These are phyloP conservation scores for Lactifluus subvellereus DNA, from an alignment of 768 basidiomycete species.

Conservation along the genomic window DNA sequence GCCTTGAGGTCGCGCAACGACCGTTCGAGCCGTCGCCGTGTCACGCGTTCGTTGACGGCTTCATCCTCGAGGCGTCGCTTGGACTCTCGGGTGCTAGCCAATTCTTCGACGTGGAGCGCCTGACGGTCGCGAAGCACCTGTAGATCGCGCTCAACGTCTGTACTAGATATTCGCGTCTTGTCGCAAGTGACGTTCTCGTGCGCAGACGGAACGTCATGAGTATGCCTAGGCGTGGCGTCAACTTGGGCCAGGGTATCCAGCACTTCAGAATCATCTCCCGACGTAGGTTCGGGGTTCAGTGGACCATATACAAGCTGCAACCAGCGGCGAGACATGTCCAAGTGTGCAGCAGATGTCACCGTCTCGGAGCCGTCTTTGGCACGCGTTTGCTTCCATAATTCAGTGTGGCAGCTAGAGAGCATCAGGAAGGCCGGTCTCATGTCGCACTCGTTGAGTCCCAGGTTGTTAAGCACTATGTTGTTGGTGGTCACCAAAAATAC, in stretches of 20 bases:
- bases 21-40: constrained; percentile 27
- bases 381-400: constrained; percentile 37
- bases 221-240: neutral
- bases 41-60: constrained; percentile 23
- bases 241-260: neutral
- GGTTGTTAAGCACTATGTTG: constrained; percentile 37
- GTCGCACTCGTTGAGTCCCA: constrained; percentile 34
- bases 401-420: constrained; percentile 49
- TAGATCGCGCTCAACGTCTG: constrained; percentile 34
- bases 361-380: constrained; percentile 23
- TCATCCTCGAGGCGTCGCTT: constrained; percentile 45
- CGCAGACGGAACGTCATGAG: neutral
- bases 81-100: constrained; percentile 33
- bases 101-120: constrained; percentile 27
- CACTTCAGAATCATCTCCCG: neutral
- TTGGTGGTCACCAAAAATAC: neutral
- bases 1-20: constrained; percentile 16
- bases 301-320: constrained; percentile 46
- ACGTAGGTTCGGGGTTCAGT: constrained; percentile 10
- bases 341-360: constrained; percentile 34
- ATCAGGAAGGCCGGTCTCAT: constrained; percentile 49
- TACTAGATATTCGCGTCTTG: constrained; percentile 8
- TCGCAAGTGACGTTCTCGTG: neutral
- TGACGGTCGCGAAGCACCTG: constrained; percentile 36
- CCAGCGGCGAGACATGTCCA: constrained; percentile 39